A percentile compares a stretch with the other conserved stretches of the same genome.
phyloP scores from a whole-genome alignment of 1,284 basidiomycete genomes.

The Leucoagaricus sp. region DNA sequence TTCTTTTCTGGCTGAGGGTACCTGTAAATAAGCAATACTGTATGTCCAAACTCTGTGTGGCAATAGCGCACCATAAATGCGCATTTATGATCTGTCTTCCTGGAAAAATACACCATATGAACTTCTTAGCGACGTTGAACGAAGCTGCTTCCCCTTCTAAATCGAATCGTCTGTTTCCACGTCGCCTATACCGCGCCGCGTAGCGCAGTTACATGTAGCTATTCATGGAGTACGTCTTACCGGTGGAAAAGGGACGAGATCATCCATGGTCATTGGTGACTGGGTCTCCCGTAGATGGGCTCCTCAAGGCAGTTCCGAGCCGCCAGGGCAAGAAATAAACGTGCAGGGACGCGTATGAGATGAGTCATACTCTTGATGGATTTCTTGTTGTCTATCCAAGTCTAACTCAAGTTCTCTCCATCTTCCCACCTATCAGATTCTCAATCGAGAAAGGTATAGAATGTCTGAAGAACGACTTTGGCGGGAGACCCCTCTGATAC shows the following conservation, averaged over 20 bases:
- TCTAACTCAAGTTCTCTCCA: background rate
- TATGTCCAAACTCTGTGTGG: background rate
- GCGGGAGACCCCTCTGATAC: slow-evolving; percentile 63
- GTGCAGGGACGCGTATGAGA: background rate
- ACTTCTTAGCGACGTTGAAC: background rate
- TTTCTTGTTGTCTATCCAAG: background rate
- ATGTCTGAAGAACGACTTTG: slow-evolving; percentile 39
- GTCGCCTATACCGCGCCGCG: background rate
- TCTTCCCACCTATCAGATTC: background rate
- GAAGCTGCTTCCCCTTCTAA: background rate
- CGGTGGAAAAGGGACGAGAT: too few species aligned
- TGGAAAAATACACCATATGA: background rate
- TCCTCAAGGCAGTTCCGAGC: background rate
- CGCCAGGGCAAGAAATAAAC: too few species aligned
- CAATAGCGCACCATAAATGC: background rate
- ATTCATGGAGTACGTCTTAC: too few species aligned
- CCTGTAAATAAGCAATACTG: too few species aligned
- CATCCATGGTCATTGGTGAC: background rate
- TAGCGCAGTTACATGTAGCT: too few species aligned
- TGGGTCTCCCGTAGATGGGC: background rate
- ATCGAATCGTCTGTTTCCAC: background rate
- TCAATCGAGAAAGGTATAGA: background rate
- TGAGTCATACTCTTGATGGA: slow-evolving; percentile 3
- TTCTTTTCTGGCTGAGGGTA: too few species aligned
- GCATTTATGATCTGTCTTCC: background rate